phyloP scores from a whole-genome alignment of 2,329 filamentous ascomycete species.

The Sclerotinia trifoliorum region DNA sequence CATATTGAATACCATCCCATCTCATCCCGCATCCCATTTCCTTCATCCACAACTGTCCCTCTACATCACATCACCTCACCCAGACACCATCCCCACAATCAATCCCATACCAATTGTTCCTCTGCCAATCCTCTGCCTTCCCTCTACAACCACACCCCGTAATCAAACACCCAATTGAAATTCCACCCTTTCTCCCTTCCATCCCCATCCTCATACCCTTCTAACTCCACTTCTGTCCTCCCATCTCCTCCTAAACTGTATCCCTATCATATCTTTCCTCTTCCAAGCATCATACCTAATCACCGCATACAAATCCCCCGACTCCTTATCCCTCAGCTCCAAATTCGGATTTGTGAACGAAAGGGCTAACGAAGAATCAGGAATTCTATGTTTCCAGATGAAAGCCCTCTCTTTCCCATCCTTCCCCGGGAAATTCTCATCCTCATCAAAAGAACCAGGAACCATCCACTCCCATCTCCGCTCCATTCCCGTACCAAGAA shows the following conservation, averaged over 20 bases:
- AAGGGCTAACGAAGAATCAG: background rate
- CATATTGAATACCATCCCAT: background rate
- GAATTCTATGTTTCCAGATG: background rate
- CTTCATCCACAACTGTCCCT: no score
- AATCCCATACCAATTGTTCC: background rate
- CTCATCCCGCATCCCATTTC: no score
- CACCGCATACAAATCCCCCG: background rate
- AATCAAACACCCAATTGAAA: constrained; percentile 1
- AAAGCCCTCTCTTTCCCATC: background rate
- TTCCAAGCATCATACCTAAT: background rate
- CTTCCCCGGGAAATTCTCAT: background rate
- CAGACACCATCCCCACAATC: background rate
- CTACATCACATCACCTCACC: background rate
- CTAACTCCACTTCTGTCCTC: background rate
- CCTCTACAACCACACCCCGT: background rate
- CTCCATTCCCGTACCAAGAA: background rate
- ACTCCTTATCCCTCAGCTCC: background rate
- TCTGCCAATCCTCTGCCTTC: background rate
- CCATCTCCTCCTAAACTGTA: background rate
- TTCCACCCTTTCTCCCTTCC: no score
- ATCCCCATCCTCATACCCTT: background rate
- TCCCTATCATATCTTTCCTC: background rate
- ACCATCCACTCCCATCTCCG: background rate
- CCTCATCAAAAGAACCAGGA: background rate
- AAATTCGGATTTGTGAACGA: background rate